phyloP scores from a whole-genome alignment of 2,329 filamentous ascomycete species.

The Malbranchea zuffiana region DNA sequence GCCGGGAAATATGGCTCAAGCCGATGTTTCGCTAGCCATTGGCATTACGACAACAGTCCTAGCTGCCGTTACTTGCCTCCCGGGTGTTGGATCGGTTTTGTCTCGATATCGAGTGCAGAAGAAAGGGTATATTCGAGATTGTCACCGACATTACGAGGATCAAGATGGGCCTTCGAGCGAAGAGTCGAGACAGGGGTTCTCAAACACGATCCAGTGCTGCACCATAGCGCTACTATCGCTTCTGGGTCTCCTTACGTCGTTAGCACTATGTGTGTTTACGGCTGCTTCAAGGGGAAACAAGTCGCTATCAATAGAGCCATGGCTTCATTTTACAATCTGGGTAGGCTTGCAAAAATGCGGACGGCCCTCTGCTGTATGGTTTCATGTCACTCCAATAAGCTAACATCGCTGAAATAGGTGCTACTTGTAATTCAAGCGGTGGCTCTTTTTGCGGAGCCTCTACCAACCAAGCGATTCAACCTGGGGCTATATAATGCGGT shows the following conservation, averaged over 20 bases:
- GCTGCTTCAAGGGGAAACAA: constrained; percentile 26
- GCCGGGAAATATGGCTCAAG: too few relatives aligned
- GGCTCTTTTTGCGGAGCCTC: constrained; percentile 27
- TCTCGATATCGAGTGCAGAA: constrained; percentile 10
- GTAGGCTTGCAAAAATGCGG: constrained; percentile 40
- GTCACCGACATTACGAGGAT: constrained; percentile 50
- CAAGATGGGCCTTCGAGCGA: constrained; percentile 57
- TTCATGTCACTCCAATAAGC: background rate
- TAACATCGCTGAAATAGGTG: constrained; percentile 15
- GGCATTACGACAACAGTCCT: constrained; percentile 6
- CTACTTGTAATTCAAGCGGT: constrained; percentile 25
- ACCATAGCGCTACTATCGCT: constrained; percentile 45
- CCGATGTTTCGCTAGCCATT: constrained; percentile 5
- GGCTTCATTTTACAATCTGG: constrained; percentile 52
- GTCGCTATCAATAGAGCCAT: constrained; percentile 41
- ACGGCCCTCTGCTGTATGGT: background rate
- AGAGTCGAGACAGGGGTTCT: constrained; percentile 52
- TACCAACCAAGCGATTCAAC: constrained; percentile 23
- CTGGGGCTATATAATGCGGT: constrained; percentile 25
- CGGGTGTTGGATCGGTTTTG: constrained; percentile 10
- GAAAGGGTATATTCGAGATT: constrained; percentile 15
- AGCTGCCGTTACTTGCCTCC: constrained; percentile 6
- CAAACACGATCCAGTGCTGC: constrained; percentile 47
- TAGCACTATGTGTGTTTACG: constrained; percentile 46
- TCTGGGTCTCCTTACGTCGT: constrained; percentile 45